Evolutionary conservation across 78 protist species (phyloP).

Genomic region (Goniomonas avonlea): DNA sequence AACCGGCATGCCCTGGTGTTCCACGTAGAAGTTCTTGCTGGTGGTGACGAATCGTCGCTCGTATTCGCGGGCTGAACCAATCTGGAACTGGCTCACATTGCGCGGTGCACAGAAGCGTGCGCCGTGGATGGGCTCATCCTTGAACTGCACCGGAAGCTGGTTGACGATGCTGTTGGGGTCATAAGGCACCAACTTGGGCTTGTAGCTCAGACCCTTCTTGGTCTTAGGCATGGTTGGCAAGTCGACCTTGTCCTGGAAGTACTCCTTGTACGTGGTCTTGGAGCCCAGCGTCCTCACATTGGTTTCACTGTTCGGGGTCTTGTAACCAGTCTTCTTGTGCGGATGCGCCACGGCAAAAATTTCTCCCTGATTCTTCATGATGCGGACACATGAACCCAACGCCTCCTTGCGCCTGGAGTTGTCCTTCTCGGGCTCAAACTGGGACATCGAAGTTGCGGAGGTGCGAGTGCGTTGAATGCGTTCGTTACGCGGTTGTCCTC

Average conservation of each 20-base stretch:
- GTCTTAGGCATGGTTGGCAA: conserved; percentile 12
- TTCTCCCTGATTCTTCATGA: too few relatives aligned
- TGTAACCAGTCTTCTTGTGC: conserved; percentile 11
- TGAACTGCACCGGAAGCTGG: conserved; percentile 8
- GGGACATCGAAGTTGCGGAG: too few relatives aligned
- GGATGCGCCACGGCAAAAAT: conserved; percentile 10
- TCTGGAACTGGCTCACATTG: conserved; percentile 3
- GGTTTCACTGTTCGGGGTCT: conserved; percentile 8
- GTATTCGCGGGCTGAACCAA: neutral
- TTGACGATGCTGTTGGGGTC: neutral
- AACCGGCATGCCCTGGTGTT: conserved; percentile 17
- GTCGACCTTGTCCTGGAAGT: neutral
- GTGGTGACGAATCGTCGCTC: conserved; percentile 9
- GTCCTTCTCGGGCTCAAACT: too few relatives aligned
- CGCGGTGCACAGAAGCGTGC: conserved; percentile 15
- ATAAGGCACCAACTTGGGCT: conserved; percentile 16
- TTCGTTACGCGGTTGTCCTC: too few relatives aligned
- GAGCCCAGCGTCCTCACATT: neutral
- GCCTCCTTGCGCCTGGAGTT: too few relatives aligned
- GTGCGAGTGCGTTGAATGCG: too few relatives aligned
- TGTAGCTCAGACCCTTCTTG: conserved; percentile 2
- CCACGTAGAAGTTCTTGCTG: conserved; percentile 12
- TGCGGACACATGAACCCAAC: too few relatives aligned
- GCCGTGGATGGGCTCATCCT: conserved; percentile 1
- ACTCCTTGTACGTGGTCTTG: conserved; percentile 3